A percentile compares a stretch with the other conserved stretches of the same genome.
Evolutionary conservation across 768 basidiomycete genomes (phyloP).

Genomic region (Polyporus arcularius): DNA sequence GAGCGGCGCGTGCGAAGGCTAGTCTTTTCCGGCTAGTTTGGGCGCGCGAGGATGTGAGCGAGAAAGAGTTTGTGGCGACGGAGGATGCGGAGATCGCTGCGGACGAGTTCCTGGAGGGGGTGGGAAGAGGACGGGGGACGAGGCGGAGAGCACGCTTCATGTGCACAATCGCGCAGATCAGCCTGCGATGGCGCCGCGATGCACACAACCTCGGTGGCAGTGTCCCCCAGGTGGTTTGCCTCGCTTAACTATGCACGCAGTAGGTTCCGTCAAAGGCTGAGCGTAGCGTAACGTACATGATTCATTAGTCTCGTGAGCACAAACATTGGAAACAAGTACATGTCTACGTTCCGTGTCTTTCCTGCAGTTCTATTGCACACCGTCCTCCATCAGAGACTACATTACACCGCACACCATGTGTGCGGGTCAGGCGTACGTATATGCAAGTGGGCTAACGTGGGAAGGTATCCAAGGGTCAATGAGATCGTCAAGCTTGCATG

Average conservation of each 20-base stretch:
- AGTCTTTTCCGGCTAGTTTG: neutral
- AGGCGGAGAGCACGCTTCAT: conserved; percentile 3
- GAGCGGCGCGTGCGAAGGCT: neutral
- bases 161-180: conserved; percentile 1
- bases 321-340: neutral
- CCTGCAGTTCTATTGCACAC: neutral
- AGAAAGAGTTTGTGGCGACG: neutral
- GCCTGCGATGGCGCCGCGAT: too few species aligned
- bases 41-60: neutral
- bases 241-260: too few species aligned
- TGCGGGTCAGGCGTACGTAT: neutral
- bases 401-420: neutral
- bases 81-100: neutral
- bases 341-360: neutral
- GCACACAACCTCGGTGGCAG: too few species aligned
- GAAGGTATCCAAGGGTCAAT: neutral
- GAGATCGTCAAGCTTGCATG: neutral
- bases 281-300: conserved; percentile 2
- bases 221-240: too few species aligned
- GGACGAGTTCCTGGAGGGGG: neutral
- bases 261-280: neutral
- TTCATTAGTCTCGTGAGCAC: neutral
- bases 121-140: neutral
- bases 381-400: neutral
- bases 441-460: neutral